Evolutionary conservation across 2,329 filamentous ascomycete species (phyloP), one percentile per base, ranked within the genome.

Genomic region (Beauveria australis): DNA sequence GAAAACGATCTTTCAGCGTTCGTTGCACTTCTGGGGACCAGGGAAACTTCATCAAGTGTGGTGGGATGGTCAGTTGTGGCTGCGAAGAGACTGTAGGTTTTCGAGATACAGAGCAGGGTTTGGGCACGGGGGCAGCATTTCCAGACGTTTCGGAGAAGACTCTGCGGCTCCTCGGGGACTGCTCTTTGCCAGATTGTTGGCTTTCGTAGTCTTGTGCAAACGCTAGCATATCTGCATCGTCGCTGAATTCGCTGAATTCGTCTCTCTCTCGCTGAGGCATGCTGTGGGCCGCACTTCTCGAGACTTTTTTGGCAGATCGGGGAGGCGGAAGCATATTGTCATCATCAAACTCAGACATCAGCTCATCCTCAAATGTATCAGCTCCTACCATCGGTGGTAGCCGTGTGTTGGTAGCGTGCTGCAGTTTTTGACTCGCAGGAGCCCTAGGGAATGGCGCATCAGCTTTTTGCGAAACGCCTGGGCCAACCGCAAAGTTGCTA

Each of bases 21-120:
- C 79, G 81, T 65, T 87, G 88, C 26, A 99, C 89, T 67, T 97
- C 92, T 48, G 83, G 79, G 18, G 92, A 97, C 94, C 95, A 99
- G 5, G 86, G 79, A 68, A 87, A 81, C 53, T 81, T 79, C 81
- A 89, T 88, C 66, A 83, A 71, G 57, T 81, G 77, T 1, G 78
- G 71, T 1, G 80, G 77, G 26, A 83, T 74, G 53, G 71, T 74
- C n/a, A 69, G 60, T 19, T 68, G 66, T 62, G 63, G 67, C 12
- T 69, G 68, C 24, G 43, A 33, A 30, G 40, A 24, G 18, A 43
- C n/a, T 18, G 24, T 7, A 5, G 49, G 41, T 43, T 68, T 76
- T 66, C 74, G 78, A 2, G 69, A 64, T 3, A 64, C 26, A 3
- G 66, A 58, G 52, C 70, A 74, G 9, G 72, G 64, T 53, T 73